Percentiles rank a stretch among this genome's conserved stretches.
phyloP scores from a whole-genome alignment of 805 yeast genomes.

The Yarrowia keelungensis region DNA sequence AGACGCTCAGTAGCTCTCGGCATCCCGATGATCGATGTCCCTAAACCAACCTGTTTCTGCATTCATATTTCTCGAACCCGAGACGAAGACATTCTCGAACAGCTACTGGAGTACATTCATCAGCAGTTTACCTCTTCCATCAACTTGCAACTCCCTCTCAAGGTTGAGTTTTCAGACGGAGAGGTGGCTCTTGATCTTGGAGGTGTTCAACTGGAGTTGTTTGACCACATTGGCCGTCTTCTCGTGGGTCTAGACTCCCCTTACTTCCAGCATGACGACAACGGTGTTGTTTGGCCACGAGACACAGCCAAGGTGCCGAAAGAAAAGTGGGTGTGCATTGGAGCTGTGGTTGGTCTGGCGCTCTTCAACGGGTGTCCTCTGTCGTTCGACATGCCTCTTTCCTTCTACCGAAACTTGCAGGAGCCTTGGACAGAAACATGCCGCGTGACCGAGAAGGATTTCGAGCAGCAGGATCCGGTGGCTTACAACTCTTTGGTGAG shows the following conservation, averaged over 20 bases:
- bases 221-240: slow-evolving; percentile 43
- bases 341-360: slow-evolving; percentile 46
- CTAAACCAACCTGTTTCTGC: slow-evolving; percentile 26
- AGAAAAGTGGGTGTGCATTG: slow-evolving; percentile 33
- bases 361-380: slow-evolving; percentile 47
- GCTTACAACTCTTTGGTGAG: slow-evolving; percentile 39
- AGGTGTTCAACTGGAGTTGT: slow-evolving; percentile 48
- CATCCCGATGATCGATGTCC: background rate
- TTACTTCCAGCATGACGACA: slow-evolving; percentile 36
- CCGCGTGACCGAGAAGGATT: slow-evolving; percentile 34
- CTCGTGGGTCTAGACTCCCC: slow-evolving; percentile 41
- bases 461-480: slow-evolving; percentile 44
- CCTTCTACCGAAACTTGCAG: slow-evolving; percentile 42
- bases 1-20: background rate
- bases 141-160: slow-evolving; percentile 43
- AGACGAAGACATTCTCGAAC: slow-evolving; percentile 21
- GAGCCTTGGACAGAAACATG: background rate
- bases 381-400: slow-evolving; percentile 45
- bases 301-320: background rate
- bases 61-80: slow-evolving; percentile 24
- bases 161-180: slow-evolving; percentile 44
- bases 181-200: slow-evolving; percentile 49
- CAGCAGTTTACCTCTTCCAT: background rate
- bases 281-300: slow-evolving; percentile 17
- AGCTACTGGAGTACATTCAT: slow-evolving; percentile 19